Evolutionary conservation across 2,329 filamentous ascomycete genomes (phyloP), one percentile per base, ranked within the genome.

Genomic region (Apiospora kogelbergensis): DNA sequence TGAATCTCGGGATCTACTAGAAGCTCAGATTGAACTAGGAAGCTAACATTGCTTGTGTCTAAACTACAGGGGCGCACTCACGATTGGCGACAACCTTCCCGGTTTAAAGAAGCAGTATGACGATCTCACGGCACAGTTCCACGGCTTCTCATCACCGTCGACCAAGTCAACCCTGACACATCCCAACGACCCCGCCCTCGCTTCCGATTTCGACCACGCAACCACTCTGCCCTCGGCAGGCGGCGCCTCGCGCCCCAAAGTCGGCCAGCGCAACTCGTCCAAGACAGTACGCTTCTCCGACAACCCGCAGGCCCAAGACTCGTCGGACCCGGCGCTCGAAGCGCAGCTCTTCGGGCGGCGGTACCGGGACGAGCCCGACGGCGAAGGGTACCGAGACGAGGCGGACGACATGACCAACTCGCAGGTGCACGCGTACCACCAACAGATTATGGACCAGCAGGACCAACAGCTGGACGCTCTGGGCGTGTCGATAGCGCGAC

Each of bases 251-350:
- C 69, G 76, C 76, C 77, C 77, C 76, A 76, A 78, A 75, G 71
- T 76, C 79, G 66, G 73, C 72, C 74, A 73, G 72, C 70, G 74
- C 66, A 76, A 77, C 69, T 80, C 80, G 63, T 78, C 89, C 67
- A 95, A 96, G 80, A 91, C 91, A n/a, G 94, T 97, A 63, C 92
- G 94, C 70, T 97, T 97, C 86, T 91, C 89, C 78, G 92, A 97
- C 80, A 85, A 87, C 84, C 86, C 64, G 4, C 46, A 24, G 3
- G 80, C 73, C 71, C 75, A 70, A 70, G 74, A 70, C 73, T 77
- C 70, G 66, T 65, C 69, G 30, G 76, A 90, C 72, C 84, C 87
- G 76, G 75, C 79, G 76, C 71, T 84, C 71, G 79, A 84, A 48
- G 81, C 78, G 9, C 76, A 82, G 69, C 81, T 85, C 64, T 86